phyloP scores from a whole-genome alignment of 352 stramenopile genomes.

The Globisporangium paddicum region DNA sequence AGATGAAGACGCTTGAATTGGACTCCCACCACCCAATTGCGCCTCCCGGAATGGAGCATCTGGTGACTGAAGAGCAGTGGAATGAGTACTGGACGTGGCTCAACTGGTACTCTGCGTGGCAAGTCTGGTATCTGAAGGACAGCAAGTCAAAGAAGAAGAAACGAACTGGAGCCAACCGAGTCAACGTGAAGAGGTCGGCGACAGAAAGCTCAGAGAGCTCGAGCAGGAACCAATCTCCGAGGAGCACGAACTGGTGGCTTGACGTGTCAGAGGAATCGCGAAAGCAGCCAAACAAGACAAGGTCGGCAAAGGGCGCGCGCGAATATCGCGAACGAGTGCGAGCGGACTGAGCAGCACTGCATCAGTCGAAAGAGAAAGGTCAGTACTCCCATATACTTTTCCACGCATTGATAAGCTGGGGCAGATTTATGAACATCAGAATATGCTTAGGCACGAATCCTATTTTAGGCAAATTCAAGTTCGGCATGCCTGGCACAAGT shows the following conservation, averaged over 20 bases:
- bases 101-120: slow-evolving; percentile 67
- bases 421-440: no score
- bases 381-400: no score
- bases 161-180: not conserved
- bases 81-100: slow-evolving; percentile 62
- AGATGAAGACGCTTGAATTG: slow-evolving; percentile 19
- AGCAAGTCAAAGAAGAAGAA: slow-evolving; percentile 13
- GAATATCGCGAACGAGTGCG: not conserved
- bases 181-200: not conserved
- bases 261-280: not conserved
- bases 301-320: not conserved
- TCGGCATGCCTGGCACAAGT: no score
- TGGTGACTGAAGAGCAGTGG: slow-evolving; percentile 50
- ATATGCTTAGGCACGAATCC: no score
- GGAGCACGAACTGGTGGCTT: slow-evolving; percentile 12
- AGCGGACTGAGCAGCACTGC: not conserved
- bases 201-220: not conserved
- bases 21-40: slow-evolving; percentile 28
- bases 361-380: no score
- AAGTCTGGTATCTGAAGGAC: slow-evolving; percentile 55
- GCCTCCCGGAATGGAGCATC: slow-evolving; percentile 42
- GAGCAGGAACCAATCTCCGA: not conserved
- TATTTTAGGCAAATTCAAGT: no score
- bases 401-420: no score
- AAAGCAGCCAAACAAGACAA: not conserved